A percentile compares a stretch with the other conserved stretches of the same genome.
Evolutionary conservation across 164 flowering plant genomes (phyloP).

Genomic region (grape (Vitis vinifera)): ASM3070453v1 NC_081807.1:5323501-5324000

Average conservation of each 20-base stretch:
- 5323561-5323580: constrained; percentile 61
- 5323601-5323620: constrained; percentile 32
- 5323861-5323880: constrained; percentile 26
- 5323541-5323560: constrained; percentile 86
- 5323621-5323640: constrained; percentile 24
- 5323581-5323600: constrained; percentile 88
- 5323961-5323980: constrained; percentile 78
- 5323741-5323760: constrained; percentile 62
- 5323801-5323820: constrained; percentile 23
- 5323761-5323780: constrained; percentile 71
- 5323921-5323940: constrained; percentile 67
- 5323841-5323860: constrained; percentile 29
- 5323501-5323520: constrained; percentile 93
- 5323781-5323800: constrained; percentile 73
- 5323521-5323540: constrained; percentile 84
- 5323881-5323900: constrained; percentile 61
- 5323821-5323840: constrained; percentile 27
- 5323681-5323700: constrained; percentile 54
- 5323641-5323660: constrained; percentile 62
- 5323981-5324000: constrained; percentile 64
- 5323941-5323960: constrained; percentile 92
- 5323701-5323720: constrained; percentile 21
- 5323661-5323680: constrained; percentile 78
- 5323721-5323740: constrained; percentile 66
- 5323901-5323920: constrained; percentile 83